Conservation (phyloP, 169 alveolate species). For the Plasmodium yoelii region DNA sequence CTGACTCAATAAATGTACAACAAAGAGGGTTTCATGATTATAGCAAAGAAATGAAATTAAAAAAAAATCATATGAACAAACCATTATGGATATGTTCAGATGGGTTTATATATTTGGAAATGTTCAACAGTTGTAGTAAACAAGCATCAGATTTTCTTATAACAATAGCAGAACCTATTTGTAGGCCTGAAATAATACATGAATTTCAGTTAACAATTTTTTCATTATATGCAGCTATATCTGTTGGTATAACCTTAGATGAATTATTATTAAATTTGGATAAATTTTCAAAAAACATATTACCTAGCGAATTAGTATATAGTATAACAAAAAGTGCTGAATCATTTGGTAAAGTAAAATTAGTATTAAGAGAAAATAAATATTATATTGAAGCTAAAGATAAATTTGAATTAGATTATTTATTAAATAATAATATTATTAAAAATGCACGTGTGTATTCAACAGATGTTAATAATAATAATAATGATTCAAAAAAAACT, state of each 20-base stretch:
- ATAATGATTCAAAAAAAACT: constrained; percentile 27
- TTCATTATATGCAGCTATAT: constrained; percentile 97
- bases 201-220: constrained; percentile 94
- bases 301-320: constrained; percentile 89
- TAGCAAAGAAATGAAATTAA: constrained; percentile 82
- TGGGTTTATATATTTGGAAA: constrained; percentile 89
- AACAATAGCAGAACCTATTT: constrained; percentile 98
- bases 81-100: constrained; percentile 94
- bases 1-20: constrained; percentile 86
- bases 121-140: constrained; percentile 86
- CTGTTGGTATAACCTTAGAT: constrained; percentile 95
- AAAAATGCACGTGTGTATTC: constrained; percentile 87
- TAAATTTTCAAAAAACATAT: constrained; percentile 92
- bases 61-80: constrained; percentile 86
- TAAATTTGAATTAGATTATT: constrained; percentile 87
- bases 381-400: constrained; percentile 94
- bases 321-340: constrained; percentile 90
- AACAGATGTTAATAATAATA: constrained; percentile 63
- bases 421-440: constrained; percentile 89
- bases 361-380: constrained; percentile 93
- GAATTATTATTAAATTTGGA: constrained; percentile 93
- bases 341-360: constrained; percentile 94
- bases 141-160: constrained; percentile 97
- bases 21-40: constrained; percentile 89
- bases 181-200: constrained; percentile 97